phyloP scores from a whole-genome alignment of 2,329 filamentous ascomycete genomes.

The Phialocephala subalpina region DNA sequence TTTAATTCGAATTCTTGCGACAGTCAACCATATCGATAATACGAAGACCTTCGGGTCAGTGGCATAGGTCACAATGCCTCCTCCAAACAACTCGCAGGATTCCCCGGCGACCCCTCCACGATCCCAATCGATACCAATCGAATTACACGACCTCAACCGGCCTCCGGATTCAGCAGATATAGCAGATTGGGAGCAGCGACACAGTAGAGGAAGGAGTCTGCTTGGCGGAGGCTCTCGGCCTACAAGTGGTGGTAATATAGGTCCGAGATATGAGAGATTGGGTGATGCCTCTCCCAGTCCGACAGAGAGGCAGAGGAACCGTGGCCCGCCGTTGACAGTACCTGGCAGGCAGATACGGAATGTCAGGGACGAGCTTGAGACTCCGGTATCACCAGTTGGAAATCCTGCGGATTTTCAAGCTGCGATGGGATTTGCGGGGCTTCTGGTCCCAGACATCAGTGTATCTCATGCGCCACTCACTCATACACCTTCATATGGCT shows the following conservation, averaged over 20 bases:
- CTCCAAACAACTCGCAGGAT: conserved; percentile 52
- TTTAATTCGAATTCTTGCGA: conserved; percentile 12
- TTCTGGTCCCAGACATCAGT: conserved; percentile 43
- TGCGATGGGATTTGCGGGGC: conserved; percentile 45
- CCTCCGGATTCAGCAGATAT: conserved; percentile 42
- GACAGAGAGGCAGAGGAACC: conserved; percentile 25
- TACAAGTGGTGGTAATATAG: conserved; percentile 37
- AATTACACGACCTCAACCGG: conserved; percentile 64
- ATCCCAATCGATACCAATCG: conserved; percentile 72
- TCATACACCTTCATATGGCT: conserved; percentile 37
- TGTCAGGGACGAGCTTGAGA: conserved; percentile 32
- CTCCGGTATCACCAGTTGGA: conserved; percentile 40
- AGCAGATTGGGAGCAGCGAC: conserved; percentile 36
- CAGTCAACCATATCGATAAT: conserved; percentile 23
- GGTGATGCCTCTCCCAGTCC: conserved; percentile 41
- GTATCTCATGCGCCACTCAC: conserved; percentile 38
- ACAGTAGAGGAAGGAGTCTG: conserved; percentile 43
- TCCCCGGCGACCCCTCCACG: conserved; percentile 55
- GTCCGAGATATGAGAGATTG: conserved; percentile 43
- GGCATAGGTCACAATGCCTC: conserved; percentile 52
- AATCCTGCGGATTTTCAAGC: conserved; percentile 43
- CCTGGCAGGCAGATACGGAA: conserved; percentile 23
- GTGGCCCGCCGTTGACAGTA: conserved; percentile 26
- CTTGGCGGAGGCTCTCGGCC: conserved; percentile 40
- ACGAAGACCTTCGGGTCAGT: conserved; percentile 30